phyloP scores from a whole-genome alignment of 495 filamentous ascomycete genomes.

The Hyaloscypha finlandica region DNA sequence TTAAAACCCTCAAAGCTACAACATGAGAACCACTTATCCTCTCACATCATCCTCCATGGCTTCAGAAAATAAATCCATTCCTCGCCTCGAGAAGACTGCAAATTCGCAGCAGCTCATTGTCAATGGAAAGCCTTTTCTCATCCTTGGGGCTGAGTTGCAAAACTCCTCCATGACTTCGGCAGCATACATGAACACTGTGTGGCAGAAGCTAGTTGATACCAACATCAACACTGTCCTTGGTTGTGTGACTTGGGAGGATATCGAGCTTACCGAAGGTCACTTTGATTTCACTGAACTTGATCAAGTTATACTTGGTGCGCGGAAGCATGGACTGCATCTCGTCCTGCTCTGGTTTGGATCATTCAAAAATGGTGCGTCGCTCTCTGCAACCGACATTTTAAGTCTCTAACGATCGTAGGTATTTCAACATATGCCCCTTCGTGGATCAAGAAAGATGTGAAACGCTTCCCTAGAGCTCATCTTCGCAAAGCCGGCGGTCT shows the following conservation, averaged over 20 bases:
- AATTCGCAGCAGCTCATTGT: slow-evolving; percentile 43
- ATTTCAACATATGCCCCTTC: slow-evolving; percentile 44
- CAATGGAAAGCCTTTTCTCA: slow-evolving; percentile 49
- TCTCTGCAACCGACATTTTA: neutral
- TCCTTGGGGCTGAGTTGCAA: slow-evolving; percentile 48
- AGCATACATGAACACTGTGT: slow-evolving; percentile 45
- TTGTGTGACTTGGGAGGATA: slow-evolving; percentile 51
- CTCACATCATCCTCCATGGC: slow-evolving; percentile 7
- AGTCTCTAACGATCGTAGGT: neutral
- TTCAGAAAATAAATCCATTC: slow-evolving; percentile 4
- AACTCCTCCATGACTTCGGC: slow-evolving; percentile 51
- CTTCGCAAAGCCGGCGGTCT: slow-evolving; percentile 35
- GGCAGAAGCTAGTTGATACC: slow-evolving; percentile 44
- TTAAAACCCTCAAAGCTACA: neutral
- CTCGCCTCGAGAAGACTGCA: slow-evolving; percentile 12
- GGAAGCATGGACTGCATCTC: slow-evolving; percentile 43
- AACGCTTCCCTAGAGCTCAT: slow-evolving; percentile 45
- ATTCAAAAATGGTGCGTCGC: slow-evolving; percentile 48
- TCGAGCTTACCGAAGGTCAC: slow-evolving; percentile 48
- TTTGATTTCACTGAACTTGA: slow-evolving; percentile 50
- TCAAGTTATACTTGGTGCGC: slow-evolving; percentile 42
- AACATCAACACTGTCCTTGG: slow-evolving; percentile 54
- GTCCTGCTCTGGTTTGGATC: slow-evolving; percentile 54
- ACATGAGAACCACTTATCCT: slow-evolving; percentile 28
- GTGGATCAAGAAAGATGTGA: slow-evolving; percentile 48